Evolutionary conservation across 176 grass and related monocot genomes (phyloP).

Genomic region (Ensete ventricosum): DNA sequence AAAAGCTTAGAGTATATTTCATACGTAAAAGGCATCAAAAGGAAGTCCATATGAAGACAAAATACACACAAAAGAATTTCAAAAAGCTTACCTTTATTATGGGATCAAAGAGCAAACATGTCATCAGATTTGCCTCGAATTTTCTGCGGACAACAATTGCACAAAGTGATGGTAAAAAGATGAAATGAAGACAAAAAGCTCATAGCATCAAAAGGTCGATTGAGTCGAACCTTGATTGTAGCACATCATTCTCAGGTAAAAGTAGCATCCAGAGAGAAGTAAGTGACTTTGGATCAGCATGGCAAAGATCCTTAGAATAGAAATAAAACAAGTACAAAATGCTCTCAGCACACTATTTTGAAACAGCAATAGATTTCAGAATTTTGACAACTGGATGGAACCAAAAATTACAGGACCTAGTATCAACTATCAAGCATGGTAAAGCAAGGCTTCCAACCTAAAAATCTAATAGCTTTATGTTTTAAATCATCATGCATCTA

Average conservation of each 20-base stretch:
- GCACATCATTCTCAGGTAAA: conserved; percentile 85
- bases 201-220: not conserved
- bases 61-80: not conserved
- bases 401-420: too few species aligned
- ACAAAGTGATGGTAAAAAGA: conserved; percentile 20
- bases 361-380: not conserved
- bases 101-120: conserved; percentile 90
- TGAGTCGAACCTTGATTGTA: conserved; percentile 54
- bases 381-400: not conserved
- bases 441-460: too few species aligned
- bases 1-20: not conserved
- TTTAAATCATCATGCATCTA: too few species aligned
- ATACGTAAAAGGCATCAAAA: not conserved
- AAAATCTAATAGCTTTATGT: too few species aligned
- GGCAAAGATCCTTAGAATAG: conserved; percentile 65
- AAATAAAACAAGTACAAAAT: conserved; percentile 16
- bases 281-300: conserved; percentile 75
- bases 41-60: conserved; percentile 1
- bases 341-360: not conserved
- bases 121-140: conserved; percentile 87
- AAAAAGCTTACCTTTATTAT: conserved; percentile 53
- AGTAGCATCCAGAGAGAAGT: conserved; percentile 78
- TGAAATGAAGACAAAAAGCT: conserved; percentile 17
- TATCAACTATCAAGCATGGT: too few species aligned
- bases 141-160: conserved; percentile 48